phyloP scores from a whole-genome alignment of 805 yeast species.

The Diddensiella transvaalensis region DNA sequence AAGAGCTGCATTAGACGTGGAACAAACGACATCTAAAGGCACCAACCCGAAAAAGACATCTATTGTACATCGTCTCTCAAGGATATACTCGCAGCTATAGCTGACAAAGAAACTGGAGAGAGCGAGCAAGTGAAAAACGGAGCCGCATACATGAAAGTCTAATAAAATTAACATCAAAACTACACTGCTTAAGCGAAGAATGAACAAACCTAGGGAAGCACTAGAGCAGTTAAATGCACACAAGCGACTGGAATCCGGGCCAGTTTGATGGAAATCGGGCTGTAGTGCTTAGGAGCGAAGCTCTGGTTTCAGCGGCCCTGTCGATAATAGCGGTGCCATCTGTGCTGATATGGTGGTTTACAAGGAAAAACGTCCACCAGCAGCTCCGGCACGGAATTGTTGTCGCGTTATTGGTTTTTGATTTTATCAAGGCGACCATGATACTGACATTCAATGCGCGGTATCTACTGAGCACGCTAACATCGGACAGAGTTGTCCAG shows the following conservation, averaged over 20 bases:
- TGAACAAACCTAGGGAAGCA: too few species aligned
- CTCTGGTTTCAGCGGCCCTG: conserved; percentile 11
- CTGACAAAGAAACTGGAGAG: too few species aligned
- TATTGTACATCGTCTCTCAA: too few species aligned
- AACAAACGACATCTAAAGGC: too few species aligned
- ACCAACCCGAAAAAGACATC: too few species aligned
- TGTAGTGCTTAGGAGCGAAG: background rate
- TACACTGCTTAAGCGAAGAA: too few species aligned
- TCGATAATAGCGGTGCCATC: conserved; percentile 14
- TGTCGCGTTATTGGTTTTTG: conserved; percentile 59
- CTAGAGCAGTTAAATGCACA: too few species aligned
- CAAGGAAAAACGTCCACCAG: background rate
- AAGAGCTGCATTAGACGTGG: too few species aligned
- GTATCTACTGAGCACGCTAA: conserved; percentile 37
- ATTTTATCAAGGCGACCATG: conserved; percentile 65
- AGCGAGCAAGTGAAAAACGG: too few species aligned
- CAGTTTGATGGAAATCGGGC: conserved; percentile 8
- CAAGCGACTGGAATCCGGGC: conserved; percentile 5
- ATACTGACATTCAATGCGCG: conserved; percentile 59
- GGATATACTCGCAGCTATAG: too few species aligned
- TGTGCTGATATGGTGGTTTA: conserved; percentile 18
- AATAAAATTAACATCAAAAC: too few species aligned
- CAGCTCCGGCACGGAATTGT: conserved; percentile 48
- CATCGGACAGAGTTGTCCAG: conserved; percentile 39
- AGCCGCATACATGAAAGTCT: too few species aligned